phyloP scores from a whole-genome alignment of 495 filamentous ascomycete species.

The Annulohypoxylon moriforme region DNA sequence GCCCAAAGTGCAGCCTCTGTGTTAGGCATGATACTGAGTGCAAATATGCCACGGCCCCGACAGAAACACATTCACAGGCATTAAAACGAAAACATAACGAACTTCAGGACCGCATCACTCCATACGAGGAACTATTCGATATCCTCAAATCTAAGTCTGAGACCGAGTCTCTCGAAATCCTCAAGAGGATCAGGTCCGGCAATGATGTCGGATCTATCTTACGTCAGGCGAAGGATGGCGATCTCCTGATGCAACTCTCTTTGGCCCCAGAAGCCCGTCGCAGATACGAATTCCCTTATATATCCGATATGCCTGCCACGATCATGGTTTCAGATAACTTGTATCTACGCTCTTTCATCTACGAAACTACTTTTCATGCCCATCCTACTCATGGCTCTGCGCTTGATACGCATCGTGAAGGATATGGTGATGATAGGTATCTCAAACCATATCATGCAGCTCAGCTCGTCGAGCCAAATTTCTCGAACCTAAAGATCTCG shows the following conservation, averaged over 20 bases:
- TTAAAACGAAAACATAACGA: conserved; percentile 56
- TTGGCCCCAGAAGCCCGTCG: conserved; percentile 52
- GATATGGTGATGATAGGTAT: conserved; percentile 44
- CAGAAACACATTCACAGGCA: conserved; percentile 56
- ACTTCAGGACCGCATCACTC: conserved; percentile 48
- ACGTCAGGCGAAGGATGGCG: conserved; percentile 53
- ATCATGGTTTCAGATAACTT: conserved; percentile 49
- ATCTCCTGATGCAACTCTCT: conserved; percentile 53
- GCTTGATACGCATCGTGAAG: conserved; percentile 14
- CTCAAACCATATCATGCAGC: conserved; percentile 52
- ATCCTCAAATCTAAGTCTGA: conserved; percentile 49
- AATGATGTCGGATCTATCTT: conserved; percentile 50
- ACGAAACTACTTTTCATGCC: conserved; percentile 34
- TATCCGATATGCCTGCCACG: conserved; percentile 50
- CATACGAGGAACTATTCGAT: conserved; percentile 52
- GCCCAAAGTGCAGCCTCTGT: conserved; percentile 53
- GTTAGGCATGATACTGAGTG: conserved; percentile 50
- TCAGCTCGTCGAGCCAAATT: conserved; percentile 46
- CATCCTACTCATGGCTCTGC: conserved; percentile 20
- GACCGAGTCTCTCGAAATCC: conserved; percentile 51
- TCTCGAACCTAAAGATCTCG: conserved; percentile 48
- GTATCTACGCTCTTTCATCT: conserved; percentile 55
- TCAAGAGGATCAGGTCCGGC: conserved; percentile 52
- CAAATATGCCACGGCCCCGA: conserved; percentile 52
- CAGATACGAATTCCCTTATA: conserved; percentile 57